A percentile compares a stretch with the other conserved stretches of the same genome.
phyloP scores from a whole-genome alignment of 2,329 filamentous ascomycete species.

The Magnaporthiopsis incrustans region DNA sequence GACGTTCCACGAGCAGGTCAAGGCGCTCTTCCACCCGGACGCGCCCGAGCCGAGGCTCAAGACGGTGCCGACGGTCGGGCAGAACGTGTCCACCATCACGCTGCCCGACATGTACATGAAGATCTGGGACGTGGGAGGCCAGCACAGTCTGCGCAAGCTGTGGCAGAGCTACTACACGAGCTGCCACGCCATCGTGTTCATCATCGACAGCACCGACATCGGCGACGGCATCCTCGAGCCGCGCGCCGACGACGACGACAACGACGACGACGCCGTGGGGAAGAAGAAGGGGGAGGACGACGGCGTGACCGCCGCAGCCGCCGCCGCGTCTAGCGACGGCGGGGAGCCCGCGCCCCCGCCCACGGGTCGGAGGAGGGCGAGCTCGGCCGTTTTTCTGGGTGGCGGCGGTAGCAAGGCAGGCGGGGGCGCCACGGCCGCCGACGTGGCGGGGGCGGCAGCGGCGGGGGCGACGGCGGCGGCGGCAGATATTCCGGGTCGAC shows the following conservation, averaged over 20 bases:
- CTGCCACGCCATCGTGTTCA: conserved; percentile 95
- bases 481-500: conserved; percentile 37
- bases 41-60: conserved; percentile 61
- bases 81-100: conserved; percentile 88
- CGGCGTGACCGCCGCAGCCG: no score
- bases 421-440: conserved; percentile 1
- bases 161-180: conserved; percentile 95
- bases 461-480: neutral
- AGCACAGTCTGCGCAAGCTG: conserved; percentile 77
- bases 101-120: conserved; percentile 95
- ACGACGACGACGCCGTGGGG: conserved; percentile 14
- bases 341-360: neutral
- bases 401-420: neutral
- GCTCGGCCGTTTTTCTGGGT: neutral
- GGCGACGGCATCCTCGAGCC: conserved; percentile 65
- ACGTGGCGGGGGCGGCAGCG: neutral
- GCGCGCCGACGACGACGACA: neutral
- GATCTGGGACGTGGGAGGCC: conserved; percentile 96
- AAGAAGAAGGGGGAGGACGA: no score
- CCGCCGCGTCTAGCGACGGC: neutral
- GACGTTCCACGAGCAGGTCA: conserved; percentile 94
- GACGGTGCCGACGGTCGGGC: conserved; percentile 93
- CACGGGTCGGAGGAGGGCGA: neutral
- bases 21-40: conserved; percentile 68
- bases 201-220: conserved; percentile 91